Conservation (phyloP, 345 rosid genomes). For the Toxicodendron radicans region DNA sequence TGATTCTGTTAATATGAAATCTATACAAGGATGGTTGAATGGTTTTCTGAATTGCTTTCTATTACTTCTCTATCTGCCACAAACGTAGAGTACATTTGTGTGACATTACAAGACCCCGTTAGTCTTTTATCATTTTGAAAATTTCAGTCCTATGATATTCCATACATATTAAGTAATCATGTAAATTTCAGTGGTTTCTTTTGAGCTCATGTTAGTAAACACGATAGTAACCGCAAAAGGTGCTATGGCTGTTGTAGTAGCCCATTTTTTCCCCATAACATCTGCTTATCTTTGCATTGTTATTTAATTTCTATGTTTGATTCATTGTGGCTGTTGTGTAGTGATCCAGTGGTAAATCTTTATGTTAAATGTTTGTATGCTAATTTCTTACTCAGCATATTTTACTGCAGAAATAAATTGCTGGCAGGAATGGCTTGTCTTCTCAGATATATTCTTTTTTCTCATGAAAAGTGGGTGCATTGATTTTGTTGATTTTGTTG, state of each 20-base stretch:
- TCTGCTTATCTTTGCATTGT: not conserved
- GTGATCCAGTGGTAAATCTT: not conserved
- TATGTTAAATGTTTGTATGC: slow-evolving; percentile 19
- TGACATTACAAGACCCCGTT: not conserved
- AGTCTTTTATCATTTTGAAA: not conserved
- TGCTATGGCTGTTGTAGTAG: slow-evolving; percentile 8
- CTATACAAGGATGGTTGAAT: not conserved
- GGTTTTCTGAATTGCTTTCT: slow-evolving; percentile 2
- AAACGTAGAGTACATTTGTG: slow-evolving; percentile 4
- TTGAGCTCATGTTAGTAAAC: not conserved
- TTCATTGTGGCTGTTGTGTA: slow-evolving; percentile 15
- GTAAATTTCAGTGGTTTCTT: too few relatives aligned
- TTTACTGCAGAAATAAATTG: slow-evolving; percentile 79
- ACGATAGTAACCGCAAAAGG: not conserved
- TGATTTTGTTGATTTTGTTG: slow-evolving; percentile 96
- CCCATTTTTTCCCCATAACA: not conserved
- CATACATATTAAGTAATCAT: not conserved
- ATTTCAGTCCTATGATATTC: not conserved
- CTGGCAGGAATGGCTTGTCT: slow-evolving; percentile 99
- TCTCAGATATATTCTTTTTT: slow-evolving; percentile 87
- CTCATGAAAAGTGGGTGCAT: slow-evolving; percentile 91
- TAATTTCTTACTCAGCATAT: slow-evolving; percentile 21
- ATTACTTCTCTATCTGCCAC: not conserved
- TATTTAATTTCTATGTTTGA: not conserved
- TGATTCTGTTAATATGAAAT: not conserved